Evolutionary conservation across 768 basidiomycete genomes (phyloP).

Genomic region (Tulasnella calospora): DNA sequence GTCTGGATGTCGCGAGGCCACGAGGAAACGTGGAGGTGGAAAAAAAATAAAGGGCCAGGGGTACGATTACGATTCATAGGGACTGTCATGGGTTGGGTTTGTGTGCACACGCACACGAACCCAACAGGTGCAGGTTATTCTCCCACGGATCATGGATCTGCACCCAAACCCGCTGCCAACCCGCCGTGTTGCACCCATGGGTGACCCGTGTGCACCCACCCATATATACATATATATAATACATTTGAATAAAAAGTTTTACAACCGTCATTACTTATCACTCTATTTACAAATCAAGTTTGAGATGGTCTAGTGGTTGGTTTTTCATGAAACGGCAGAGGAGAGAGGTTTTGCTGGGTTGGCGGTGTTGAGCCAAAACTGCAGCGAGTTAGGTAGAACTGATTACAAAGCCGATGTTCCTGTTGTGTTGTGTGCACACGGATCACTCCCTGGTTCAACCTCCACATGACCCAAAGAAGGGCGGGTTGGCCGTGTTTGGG

Average conservation of each 20-base stretch:
- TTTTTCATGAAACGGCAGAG: not conserved
- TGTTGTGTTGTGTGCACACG: not conserved
- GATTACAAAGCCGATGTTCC: not conserved
- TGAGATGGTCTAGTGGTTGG: not conserved
- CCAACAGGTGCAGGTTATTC: not conserved
- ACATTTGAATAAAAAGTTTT: not conserved
- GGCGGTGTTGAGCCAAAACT: not conserved
- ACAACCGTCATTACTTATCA: not conserved
- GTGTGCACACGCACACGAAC: not conserved
- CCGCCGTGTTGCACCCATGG: not conserved
- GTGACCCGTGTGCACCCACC: not conserved
- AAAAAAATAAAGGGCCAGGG: conserved; percentile 21
- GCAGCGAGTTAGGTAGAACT: not conserved
- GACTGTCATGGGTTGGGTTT: not conserved
- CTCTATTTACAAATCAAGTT: not conserved
- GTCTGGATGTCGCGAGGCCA: not conserved
- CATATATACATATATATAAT: not conserved
- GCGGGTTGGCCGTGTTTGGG: not conserved
- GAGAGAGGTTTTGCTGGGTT: not conserved
- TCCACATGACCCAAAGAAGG: not conserved
- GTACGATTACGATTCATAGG: conserved; percentile 26
- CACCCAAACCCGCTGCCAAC: not conserved
- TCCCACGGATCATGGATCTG: not conserved
- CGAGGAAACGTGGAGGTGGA: not conserved
- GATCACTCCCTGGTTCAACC: too few species aligned